Percentiles rank a stretch among this genome's conserved stretches.
Evolutionary conservation across 2,329 filamentous ascomycete genomes (phyloP).

Genomic region (Pseudocercospora vitis): DNA sequence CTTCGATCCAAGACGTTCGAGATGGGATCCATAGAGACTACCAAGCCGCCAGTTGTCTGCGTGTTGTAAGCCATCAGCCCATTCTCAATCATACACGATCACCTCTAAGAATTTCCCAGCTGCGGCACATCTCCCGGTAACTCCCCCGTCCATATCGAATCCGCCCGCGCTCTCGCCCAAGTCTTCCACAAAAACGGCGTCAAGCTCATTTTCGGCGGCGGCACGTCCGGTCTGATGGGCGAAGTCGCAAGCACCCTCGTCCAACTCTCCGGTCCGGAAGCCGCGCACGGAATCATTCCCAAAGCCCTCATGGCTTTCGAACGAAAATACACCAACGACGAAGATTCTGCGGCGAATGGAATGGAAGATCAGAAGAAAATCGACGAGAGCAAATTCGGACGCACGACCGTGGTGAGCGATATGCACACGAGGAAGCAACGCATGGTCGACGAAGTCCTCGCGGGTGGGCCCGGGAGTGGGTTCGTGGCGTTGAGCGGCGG

Average conservation of each 20-base stretch:
- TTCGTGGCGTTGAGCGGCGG: constrained; percentile 88
- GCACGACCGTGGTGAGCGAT: constrained; percentile 85
- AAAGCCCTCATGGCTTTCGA: constrained; percentile 64
- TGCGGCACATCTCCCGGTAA: constrained; percentile 80
- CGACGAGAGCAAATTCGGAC: constrained; percentile 67
- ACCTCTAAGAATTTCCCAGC: constrained; percentile 42
- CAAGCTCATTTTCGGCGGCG: constrained; percentile 87
- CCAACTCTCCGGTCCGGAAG: constrained; percentile 71
- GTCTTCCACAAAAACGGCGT: constrained; percentile 75
- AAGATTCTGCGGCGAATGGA: constrained; percentile 29
- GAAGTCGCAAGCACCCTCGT: constrained; percentile 87
- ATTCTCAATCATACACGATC: neutral
- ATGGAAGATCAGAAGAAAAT: constrained; percentile 48
- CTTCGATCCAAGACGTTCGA: neutral
- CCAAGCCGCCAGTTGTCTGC: constrained; percentile 67
- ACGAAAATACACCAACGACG: constrained; percentile 40
- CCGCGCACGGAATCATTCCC: constrained; percentile 92
- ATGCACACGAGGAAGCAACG: constrained; percentile 96
- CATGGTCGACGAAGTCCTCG: constrained; percentile 86
- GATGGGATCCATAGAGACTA: constrained; percentile 8
- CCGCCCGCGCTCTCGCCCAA: constrained; percentile 72
- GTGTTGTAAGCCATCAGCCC: constrained; percentile 79
- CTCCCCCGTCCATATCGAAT: constrained; percentile 70
- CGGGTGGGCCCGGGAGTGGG: constrained; percentile 77
- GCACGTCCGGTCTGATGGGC: constrained; percentile 93